Base-by-base conservation (phyloP, 805 yeast species). In the Cephaloascus fragrans region DNA sequence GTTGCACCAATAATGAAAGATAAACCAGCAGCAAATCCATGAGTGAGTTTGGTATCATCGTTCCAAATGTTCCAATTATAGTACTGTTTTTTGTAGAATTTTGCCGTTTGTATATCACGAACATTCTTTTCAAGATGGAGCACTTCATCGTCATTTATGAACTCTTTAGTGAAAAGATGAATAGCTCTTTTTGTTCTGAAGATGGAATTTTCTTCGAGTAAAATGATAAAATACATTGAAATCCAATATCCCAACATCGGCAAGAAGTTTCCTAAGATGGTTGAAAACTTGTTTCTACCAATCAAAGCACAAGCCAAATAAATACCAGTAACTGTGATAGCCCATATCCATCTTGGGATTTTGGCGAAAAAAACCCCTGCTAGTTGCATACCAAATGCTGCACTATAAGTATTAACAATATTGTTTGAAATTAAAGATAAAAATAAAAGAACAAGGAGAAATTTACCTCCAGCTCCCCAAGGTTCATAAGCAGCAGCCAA, bases 181-280 rank as follows among this genome's bases (percentile, higher is more conserved):
- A 75, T 53, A 40, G 64, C 59, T 34, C 61, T 49, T 36, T 57
- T 47, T 35, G 77, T 68, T 52, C 96, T 70, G 62, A 86, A 86
- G 15, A 85, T 67, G 4, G 69, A 40, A 51, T 84, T 84, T 55
- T 86, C 96, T 47, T 83, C 85, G 3, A 84, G 42, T 26, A 85
- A 58, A 35, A 86, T 55, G 15, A 75, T 71, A 48, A 80, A 75
- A 56, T 86, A 87, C 62, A 86, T 83, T 41, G 89, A 75, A 41
- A 84, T 75, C 96, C 96, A 86, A 60, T 86, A 86, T 2, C 95
- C 95, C 42, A 86, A 73, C 95, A 86, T 86, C 8, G 96, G 95
- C 50, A 86, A 63, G 59, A 86, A 86, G 51, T 86, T 86, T 9
- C 86, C 77, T 47, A 86, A 62, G 43, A 87, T 84, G 3, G 76